A percentile compares a stretch with the other conserved stretches of the same genome.
phyloP scores from a whole-genome alignment of 2,329 filamentous ascomycete genomes.

The Akanthomyces lecanii region DNA sequence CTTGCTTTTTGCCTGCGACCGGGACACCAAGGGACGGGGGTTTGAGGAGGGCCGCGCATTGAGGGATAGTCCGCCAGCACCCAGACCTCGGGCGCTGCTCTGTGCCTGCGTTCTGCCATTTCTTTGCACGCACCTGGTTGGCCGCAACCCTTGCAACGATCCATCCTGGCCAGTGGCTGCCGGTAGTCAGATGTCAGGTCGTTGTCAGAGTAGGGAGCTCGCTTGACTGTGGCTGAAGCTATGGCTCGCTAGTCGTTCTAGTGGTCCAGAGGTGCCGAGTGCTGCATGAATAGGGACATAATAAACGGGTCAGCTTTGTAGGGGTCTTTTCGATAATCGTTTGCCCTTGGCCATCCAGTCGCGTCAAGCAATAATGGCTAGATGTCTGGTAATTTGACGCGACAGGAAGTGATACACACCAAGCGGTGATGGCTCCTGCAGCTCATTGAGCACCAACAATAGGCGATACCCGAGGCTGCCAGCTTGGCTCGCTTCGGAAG shows the following conservation, averaged over 20 bases:
- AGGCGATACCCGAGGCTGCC: background rate
- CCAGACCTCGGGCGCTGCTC: background rate
- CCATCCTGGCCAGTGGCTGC: background rate
- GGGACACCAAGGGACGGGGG: background rate
- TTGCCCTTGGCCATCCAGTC: background rate
- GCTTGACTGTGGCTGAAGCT: conserved; percentile 11
- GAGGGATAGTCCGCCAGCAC: conserved; percentile 13
- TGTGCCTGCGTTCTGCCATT: background rate
- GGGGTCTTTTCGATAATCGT: background rate
- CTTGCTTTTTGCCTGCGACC: conserved; percentile 15
- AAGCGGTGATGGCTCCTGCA: background rate
- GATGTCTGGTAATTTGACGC: background rate
- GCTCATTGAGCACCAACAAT: background rate
- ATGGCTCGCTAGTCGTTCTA: background rate
- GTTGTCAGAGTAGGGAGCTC: background rate
- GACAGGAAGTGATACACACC: background rate
- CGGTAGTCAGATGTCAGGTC: too few relatives aligned
- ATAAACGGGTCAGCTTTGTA: background rate
- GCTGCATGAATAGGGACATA: too few relatives aligned
- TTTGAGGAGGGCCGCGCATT: background rate
- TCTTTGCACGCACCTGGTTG: background rate
- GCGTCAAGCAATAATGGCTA: background rate
- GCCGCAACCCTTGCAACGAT: background rate
- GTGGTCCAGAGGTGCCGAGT: too few relatives aligned
- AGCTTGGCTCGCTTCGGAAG: background rate